Evolutionary conservation across 2,329 filamentous ascomycete genomes (phyloP), one percentile per base, ranked within the genome.

Genomic region (Clonostachys rhizophaga): DNA sequence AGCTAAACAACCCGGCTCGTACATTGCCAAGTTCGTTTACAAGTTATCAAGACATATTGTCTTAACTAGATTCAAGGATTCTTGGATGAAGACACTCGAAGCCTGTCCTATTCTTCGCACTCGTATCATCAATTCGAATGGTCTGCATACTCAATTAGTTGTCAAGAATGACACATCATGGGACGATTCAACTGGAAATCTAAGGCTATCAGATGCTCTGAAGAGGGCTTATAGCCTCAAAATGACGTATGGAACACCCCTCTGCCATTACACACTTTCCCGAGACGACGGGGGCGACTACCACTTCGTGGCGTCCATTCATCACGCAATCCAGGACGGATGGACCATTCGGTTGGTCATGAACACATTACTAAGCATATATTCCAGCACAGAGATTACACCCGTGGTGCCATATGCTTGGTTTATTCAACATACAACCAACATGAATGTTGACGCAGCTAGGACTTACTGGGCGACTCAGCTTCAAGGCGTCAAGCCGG

Each of bases 271-370:
- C 34, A 40, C 43, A n/a, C 39, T 50, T 17, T 40, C 42, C 13
- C 18, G 13, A 5, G 35, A 50, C 30, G 17, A 34, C 2, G 42
- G 16, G 12, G 43, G 14, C 11, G 10, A 16, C 6, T 34, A 41
- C 24, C 41, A 49, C 11, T 34, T 50, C 11, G 13, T 50, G 18
- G 40, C 36, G 2, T 30, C 44, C 16, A 40, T 39, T 30, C 49
- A 50, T 13, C 49, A 50, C 47, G 44, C 47, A 4, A 37, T 49
- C 13, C 46, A 36, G 7, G 49, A 50, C 24, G 49, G 47, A 13
- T 48, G 74, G 70, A 71, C 67, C 1, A 68, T 74, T 66, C 66
- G 67, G 4, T 54, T 74, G 5, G 50, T 58, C 12, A 48, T 57
- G 11, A 17, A n/a, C 16, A 34, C 37, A 9, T 33, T 46, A 5